A percentile compares a stretch with the other conserved stretches of the same genome.
phyloP scores from a whole-genome alignment of 2,329 filamentous ascomycete genomes.

The Colletotrichum simmondsii region DNA sequence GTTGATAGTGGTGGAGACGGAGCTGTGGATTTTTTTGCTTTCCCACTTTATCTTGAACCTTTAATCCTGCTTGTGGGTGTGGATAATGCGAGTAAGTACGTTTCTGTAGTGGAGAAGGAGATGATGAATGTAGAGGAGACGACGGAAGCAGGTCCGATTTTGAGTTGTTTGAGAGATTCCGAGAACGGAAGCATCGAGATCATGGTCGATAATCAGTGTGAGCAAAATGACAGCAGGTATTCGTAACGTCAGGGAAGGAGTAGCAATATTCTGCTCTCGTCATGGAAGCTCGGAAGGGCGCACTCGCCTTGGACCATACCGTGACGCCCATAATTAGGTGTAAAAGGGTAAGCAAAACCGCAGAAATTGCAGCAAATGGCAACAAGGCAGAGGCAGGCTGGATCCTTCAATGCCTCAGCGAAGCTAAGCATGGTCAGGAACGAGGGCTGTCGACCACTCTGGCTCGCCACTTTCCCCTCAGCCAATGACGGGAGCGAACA shows the following conservation, averaged over 20 bases:
- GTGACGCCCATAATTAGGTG: too few species aligned
- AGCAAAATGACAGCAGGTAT: neutral
- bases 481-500: too few species aligned
- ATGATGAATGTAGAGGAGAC: neutral
- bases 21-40: neutral
- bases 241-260: neutral
- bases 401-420: too few species aligned
- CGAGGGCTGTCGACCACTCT: too few species aligned
- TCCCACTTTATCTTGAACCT: neutral
- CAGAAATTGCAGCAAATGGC: too few species aligned
- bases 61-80: neutral
- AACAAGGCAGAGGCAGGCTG: too few species aligned
- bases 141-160: neutral
- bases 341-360: too few species aligned
- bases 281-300: neutral
- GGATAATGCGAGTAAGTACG: neutral
- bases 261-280: neutral
- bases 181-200: neutral
- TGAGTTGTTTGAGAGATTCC: too few species aligned
- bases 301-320: neutral
- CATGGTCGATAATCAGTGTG: neutral
- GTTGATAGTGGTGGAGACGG: neutral
- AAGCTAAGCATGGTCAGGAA: too few species aligned
- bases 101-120: neutral
- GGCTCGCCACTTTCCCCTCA: too few species aligned